Evolutionary conservation across 768 basidiomycete species (phyloP).

Genomic region (Suillus luteus): DNA sequence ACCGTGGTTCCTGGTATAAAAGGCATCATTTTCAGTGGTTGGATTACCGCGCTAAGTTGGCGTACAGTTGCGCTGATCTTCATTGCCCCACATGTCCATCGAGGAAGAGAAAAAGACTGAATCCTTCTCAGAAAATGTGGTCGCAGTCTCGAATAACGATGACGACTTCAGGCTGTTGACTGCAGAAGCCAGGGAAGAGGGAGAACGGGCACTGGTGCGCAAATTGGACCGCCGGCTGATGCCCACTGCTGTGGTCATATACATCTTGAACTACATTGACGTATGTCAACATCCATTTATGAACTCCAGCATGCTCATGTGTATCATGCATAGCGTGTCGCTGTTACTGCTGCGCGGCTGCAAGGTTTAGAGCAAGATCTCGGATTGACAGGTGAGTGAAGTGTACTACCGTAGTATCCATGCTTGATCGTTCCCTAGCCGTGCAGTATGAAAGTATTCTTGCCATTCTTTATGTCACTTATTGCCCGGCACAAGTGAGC

Average conservation of each 20-base stretch:
- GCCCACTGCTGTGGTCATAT: constrained; percentile 29
- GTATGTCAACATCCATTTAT: constrained; percentile 12
- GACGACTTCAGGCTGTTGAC: constrained; percentile 19
- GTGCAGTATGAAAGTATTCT: constrained; percentile 54
- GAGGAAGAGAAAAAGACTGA: constrained; percentile 16
- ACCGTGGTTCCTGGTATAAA: constrained; percentile 6
- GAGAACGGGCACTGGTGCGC: constrained; percentile 26
- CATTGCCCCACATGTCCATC: constrained; percentile 13
- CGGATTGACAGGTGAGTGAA: constrained; percentile 30
- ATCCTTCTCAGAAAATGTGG: constrained; percentile 15
- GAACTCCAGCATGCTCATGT: background rate
- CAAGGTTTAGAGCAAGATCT: constrained; percentile 44
- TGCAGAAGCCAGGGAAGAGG: constrained; percentile 17
- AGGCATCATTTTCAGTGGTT: background rate
- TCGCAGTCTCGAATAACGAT: background rate
- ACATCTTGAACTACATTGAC: constrained; percentile 30
- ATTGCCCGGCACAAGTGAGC: constrained; percentile 50
- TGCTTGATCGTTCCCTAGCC: constrained; percentile 33
- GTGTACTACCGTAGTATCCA: background rate
- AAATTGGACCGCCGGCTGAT: constrained; percentile 33
- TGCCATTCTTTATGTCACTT: constrained; percentile 57
- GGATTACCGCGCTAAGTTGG: background rate
- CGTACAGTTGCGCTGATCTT: background rate
- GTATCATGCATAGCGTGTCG: constrained; percentile 33
- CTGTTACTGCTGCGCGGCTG: constrained; percentile 40